Conservation (phyloP, 2,329 filamentous ascomycete genomes). For the Alternaria consortialis region DNA sequence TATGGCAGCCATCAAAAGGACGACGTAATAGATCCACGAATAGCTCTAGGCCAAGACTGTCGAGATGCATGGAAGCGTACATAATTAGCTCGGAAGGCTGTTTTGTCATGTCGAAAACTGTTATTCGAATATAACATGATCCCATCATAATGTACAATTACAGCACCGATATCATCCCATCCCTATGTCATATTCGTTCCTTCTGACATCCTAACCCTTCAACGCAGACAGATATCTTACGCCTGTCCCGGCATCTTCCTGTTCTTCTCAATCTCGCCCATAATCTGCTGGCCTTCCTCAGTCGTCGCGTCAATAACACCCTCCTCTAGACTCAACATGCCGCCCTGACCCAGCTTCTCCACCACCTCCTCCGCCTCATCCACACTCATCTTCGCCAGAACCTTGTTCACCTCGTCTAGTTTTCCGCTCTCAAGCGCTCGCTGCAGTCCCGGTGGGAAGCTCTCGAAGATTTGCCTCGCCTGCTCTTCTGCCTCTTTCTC, state of each 20-base stretch:
- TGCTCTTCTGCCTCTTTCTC: conserved; percentile 68
- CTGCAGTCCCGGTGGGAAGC: conserved; percentile 82
- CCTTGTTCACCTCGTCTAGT: conserved; percentile 86
- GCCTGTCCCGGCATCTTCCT: conserved; percentile 54
- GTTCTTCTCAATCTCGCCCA: conserved; percentile 71
- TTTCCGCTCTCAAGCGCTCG: conserved; percentile 87
- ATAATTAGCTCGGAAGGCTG: background rate
- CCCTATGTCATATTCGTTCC: background rate
- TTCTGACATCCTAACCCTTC: background rate
- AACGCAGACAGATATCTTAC: conserved; percentile 1
- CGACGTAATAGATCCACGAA: background rate
- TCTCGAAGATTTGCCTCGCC: conserved; percentile 78
- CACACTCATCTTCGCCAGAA: conserved; percentile 86
- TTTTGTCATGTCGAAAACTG: background rate
- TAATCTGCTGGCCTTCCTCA: conserved; percentile 78
- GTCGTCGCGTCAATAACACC: conserved; percentile 96
- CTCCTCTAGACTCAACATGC: conserved; percentile 89
- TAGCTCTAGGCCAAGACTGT: background rate
- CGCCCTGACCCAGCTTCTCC: conserved; percentile 80
- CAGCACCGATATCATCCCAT: background rate
- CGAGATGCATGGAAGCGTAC: background rate
- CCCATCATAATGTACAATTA: conserved; percentile 23
- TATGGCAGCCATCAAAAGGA: background rate
- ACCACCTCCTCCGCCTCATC: conserved; percentile 88
- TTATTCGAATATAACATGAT: conserved; percentile 14